phyloP scores from a whole-genome alignment of 495 filamentous ascomycete genomes.

The Annulohypoxylon moriforme region DNA sequence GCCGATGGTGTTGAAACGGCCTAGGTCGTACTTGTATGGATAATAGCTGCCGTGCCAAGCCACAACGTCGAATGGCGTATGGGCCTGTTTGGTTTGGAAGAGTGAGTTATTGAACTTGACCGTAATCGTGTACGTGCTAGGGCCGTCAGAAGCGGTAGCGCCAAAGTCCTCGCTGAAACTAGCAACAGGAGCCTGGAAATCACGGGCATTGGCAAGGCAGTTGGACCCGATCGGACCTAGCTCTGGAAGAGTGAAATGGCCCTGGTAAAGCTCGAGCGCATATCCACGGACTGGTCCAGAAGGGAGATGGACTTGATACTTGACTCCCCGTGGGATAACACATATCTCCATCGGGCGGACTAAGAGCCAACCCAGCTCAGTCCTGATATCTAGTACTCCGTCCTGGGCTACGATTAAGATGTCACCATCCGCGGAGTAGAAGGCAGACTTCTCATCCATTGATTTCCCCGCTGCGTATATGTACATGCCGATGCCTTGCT shows the following conservation, averaged over 20 bases:
- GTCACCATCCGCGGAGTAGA: constrained; percentile 93
- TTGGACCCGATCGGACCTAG: constrained; percentile 91
- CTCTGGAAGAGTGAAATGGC: constrained; percentile 86
- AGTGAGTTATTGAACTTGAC: constrained; percentile 85
- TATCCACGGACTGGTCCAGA: constrained; percentile 80
- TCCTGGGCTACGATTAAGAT: constrained; percentile 87
- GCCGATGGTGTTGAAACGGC: constrained; percentile 81
- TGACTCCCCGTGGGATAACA: constrained; percentile 86
- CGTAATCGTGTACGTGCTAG: constrained; percentile 68
- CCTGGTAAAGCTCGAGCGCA: constrained; percentile 86
- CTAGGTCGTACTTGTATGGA: constrained; percentile 87
- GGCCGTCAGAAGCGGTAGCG: constrained; percentile 52
- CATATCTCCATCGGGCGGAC: constrained; percentile 90
- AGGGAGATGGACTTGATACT: constrained; percentile 76
- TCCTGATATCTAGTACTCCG: constrained; percentile 85
- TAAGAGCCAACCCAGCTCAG: constrained; percentile 84
- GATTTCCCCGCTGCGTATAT: constrained; percentile 84
- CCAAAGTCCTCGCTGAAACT: constrained; percentile 72
- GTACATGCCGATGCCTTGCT: constrained; percentile 82
- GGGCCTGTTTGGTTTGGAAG: constrained; percentile 75
- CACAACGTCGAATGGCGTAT: constrained; percentile 84
- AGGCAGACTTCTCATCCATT: constrained; percentile 79
- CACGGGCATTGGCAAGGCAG: constrained; percentile 85
- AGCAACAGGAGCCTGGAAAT: constrained; percentile 88
- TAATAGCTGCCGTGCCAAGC: constrained; percentile 85